These are phyloP conservation scores for Nicotiana otophora DNA, from an alignment of 257 asterid species.

Conservation along the genomic window DNA sequence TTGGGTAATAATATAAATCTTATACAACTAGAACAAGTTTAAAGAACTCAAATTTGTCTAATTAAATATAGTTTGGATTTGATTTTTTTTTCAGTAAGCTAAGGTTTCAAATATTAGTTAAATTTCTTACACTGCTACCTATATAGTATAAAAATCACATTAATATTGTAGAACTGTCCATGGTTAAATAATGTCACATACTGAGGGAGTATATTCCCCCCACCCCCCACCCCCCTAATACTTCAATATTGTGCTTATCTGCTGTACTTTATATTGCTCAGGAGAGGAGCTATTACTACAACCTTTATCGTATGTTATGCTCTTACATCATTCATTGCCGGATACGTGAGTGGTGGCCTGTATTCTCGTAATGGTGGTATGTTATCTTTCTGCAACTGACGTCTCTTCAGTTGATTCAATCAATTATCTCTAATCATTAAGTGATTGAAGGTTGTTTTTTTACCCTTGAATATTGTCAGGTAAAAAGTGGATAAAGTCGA, in stretches of 20 bases:
- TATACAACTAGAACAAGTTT: not conserved
- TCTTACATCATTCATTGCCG: conserved; percentile 77
- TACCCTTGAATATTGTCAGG: conserved; percentile 32
- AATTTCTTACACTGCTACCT: not conserved
- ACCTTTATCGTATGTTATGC: conserved; percentile 73
- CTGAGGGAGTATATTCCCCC: not conserved
- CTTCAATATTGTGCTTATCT: not conserved
- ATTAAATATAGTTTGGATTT: not conserved
- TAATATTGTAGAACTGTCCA: not conserved
- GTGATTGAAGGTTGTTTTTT: not conserved
- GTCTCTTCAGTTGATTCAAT: not conserved
- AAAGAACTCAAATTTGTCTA: not conserved
- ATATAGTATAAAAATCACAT: not conserved
- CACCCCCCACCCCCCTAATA: not conserved
- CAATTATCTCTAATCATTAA: not conserved
- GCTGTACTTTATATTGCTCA: conserved; percentile 24
- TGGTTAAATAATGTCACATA: not conserved
- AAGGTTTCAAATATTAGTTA: not conserved
- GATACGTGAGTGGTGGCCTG: conserved; percentile 81
- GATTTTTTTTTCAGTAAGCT: not conserved
- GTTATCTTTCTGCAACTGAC: conserved; percentile 12
- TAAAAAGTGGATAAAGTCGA: conserved; percentile 74
- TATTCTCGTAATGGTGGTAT: conserved; percentile 75
- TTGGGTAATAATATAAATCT: not conserved
- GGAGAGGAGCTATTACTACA: conserved; percentile 86